These are phyloP conservation scores for Dillenia suffruticosa DNA, from an alignment of 164 flowering plant genomes.

Conservation along the genomic window DNA sequence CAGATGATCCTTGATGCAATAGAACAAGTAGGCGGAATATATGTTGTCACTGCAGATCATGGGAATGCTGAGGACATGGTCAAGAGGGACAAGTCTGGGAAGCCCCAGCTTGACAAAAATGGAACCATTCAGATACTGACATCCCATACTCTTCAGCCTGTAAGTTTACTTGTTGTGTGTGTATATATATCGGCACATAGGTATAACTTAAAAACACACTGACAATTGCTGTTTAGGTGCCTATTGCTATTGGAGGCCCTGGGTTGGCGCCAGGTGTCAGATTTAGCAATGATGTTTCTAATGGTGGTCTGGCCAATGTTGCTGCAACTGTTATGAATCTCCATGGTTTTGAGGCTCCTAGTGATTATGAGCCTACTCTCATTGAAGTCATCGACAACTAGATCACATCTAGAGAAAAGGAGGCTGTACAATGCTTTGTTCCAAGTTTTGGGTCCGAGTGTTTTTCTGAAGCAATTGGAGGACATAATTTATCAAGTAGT, in stretches of 20 bases:
- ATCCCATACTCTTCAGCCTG: conserved; percentile 92
- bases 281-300: conserved; percentile 39
- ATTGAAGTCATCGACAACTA: conserved; percentile 74
- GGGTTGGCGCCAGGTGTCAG: conserved; percentile 37
- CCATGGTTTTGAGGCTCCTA: conserved; percentile 85
- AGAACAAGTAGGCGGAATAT: conserved; percentile 91
- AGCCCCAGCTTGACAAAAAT: conserved; percentile 72
- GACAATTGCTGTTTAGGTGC: conserved; percentile 26
- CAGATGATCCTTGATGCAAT: conserved; percentile 94
- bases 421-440: too few relatives aligned
- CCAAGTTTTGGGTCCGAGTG: too few relatives aligned
- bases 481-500: too few relatives aligned
- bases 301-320: conserved; percentile 57
- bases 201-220: too few relatives aligned
- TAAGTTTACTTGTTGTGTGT: conserved; percentile 27
- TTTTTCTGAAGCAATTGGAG: too few relatives aligned
- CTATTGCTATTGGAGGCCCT: conserved; percentile 58
- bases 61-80: conserved; percentile 99
- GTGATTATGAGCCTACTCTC: conserved; percentile 84
- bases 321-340: conserved; percentile 96
- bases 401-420: background rate
- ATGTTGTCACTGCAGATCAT: conserved; percentile 93
- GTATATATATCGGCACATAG: background rate
- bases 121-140: conserved; percentile 90
- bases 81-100: conserved; percentile 81